phyloP scores from a whole-genome alignment of 371 early-diverging fungal species.

The Apophysomyces elegans region DNA sequence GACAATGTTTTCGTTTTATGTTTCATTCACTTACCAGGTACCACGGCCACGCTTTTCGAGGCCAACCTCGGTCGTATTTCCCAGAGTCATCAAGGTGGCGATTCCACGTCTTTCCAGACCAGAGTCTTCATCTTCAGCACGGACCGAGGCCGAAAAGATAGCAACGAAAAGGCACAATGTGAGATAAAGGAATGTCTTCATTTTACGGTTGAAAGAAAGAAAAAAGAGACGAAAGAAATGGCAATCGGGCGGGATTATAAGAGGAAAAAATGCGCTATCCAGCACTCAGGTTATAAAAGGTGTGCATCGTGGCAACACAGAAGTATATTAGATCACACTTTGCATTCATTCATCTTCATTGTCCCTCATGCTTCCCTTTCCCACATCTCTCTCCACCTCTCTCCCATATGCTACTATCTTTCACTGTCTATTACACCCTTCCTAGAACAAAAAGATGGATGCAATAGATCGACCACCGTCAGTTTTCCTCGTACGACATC shows the following conservation, averaged over 20 bases:
- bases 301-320: conserved; percentile 13
- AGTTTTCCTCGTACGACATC: not conserved
- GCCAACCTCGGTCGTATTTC: conserved; percentile 23
- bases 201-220: not conserved
- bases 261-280: conserved; percentile 15
- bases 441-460: not conserved
- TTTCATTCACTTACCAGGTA: conserved; percentile 41
- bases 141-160: conserved; percentile 14
- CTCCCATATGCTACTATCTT: not conserved
- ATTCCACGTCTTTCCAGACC: conserved; percentile 36
- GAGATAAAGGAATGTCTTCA: conserved; percentile 10
- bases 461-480: not conserved
- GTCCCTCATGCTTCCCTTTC: not conserved
- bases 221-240: conserved; percentile 10
- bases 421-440: not conserved
- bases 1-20: not conserved
- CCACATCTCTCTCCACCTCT: not conserved
- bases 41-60: conserved; percentile 46
- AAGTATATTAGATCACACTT: conserved; percentile 13
- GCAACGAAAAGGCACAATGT: conserved; percentile 14
- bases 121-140: conserved; percentile 13
- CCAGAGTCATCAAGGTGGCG: conserved; percentile 38
- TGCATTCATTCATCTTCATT: not conserved
- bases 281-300: not conserved
- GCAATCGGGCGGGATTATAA: conserved; percentile 12